A percentile compares a stretch with the other conserved stretches of the same genome.
Conservation (phyloP, 345 rosid genomes). For the Eucalyptus cloeziana region DNA sequence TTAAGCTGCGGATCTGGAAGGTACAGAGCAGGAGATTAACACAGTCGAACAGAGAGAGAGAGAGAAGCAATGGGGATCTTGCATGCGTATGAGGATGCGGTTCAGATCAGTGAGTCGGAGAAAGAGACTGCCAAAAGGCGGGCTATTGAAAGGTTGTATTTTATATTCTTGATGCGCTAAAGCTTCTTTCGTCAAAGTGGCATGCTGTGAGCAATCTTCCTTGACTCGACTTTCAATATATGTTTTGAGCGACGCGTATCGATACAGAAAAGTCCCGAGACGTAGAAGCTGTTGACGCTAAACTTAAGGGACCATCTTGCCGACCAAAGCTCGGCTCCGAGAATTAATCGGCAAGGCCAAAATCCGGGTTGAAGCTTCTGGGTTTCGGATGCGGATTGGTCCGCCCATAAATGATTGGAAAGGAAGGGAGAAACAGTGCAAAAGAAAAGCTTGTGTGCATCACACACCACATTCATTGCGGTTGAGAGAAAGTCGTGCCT, state of each 20-base stretch:
- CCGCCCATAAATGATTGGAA: too few species aligned
- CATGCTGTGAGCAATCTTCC: too few species aligned
- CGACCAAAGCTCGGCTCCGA: background rate
- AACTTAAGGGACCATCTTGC: background rate
- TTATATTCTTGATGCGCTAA: too few species aligned
- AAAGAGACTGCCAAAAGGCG: too few species aligned
- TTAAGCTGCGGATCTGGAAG: background rate
- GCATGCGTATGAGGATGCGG: slow-evolving; percentile 27
- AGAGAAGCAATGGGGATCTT: background rate
- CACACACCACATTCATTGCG: background rate
- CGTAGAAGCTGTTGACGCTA: background rate
- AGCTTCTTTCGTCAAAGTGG: too few species aligned
- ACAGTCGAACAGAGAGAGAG: background rate
- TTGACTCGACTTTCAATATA: too few species aligned
- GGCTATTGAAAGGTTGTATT: too few species aligned
- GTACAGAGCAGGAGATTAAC: background rate
- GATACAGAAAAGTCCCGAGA: too few species aligned
- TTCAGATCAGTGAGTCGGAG: slow-evolving; percentile 28
- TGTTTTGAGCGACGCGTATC: too few species aligned
- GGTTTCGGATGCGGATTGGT: too few species aligned
- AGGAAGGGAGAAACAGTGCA: too few species aligned
- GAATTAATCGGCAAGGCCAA: background rate
- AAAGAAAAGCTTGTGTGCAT: background rate
- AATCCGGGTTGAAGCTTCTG: background rate
- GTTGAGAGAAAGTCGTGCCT: background rate